Conservation (phyloP, 805 yeast species). For the Debaryomyces castellii region DNA sequence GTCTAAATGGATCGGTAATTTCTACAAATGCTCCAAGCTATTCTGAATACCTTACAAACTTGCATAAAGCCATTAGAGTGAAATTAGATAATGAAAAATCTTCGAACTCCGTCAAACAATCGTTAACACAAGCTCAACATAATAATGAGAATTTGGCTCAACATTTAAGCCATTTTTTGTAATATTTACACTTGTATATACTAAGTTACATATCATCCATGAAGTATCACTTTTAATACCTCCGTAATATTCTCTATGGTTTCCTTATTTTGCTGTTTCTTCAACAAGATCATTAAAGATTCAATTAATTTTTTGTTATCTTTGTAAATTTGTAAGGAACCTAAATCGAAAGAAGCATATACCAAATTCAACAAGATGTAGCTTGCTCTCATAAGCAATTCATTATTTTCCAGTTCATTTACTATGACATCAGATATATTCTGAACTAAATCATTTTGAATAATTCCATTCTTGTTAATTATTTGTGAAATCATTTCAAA, state of each 20-base stretch:
- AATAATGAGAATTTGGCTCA: slow-evolving; percentile 38
- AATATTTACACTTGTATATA: background rate
- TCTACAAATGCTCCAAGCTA: slow-evolving; percentile 50
- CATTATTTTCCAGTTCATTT: slow-evolving; percentile 20
- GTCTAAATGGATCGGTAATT: slow-evolving; percentile 32
- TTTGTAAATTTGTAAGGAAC: slow-evolving; percentile 1
- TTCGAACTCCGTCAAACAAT: slow-evolving; percentile 25
- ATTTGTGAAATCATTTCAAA: slow-evolving; percentile 33
- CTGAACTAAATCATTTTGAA: slow-evolving; percentile 15
- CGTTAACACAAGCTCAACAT: slow-evolving; percentile 25
- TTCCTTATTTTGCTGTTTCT: slow-evolving; percentile 8
- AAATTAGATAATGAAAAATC: slow-evolving; percentile 49
- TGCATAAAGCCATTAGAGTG: slow-evolving; percentile 64
- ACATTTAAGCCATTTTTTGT: slow-evolving; percentile 11
- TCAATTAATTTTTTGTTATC: slow-evolving; percentile 6
- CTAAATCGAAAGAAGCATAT: slow-evolving; percentile 11
- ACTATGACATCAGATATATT: slow-evolving; percentile 21
- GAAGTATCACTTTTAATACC: slow-evolving; percentile 10
- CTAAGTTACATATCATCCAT: background rate
- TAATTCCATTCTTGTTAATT: slow-evolving; percentile 14
- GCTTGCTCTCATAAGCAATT: slow-evolving; percentile 28
- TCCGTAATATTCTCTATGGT: slow-evolving; percentile 13
- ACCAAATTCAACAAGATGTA: slow-evolving; percentile 21
- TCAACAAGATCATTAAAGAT: slow-evolving; percentile 6
- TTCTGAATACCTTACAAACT: slow-evolving; percentile 61